phyloP scores from a whole-genome alignment of 306 rosid species.

The Vigna trinervia region DNA sequence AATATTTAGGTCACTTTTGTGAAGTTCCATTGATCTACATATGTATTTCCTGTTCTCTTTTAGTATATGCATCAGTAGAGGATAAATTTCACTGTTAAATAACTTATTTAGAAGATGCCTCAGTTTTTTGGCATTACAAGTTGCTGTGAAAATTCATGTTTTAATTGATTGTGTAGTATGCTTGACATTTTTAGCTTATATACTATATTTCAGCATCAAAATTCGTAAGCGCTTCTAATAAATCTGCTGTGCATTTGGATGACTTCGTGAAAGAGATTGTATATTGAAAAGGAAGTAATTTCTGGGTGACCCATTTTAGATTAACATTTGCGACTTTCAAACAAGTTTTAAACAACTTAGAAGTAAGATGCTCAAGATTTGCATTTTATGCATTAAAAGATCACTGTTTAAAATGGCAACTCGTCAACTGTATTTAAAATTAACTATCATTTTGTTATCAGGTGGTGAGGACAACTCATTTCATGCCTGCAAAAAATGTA shows the following conservation, averaged over 20 bases:
- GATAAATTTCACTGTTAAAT: neutral
- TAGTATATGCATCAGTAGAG: conserved; percentile 31
- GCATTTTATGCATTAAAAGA: neutral
- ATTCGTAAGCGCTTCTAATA: neutral
- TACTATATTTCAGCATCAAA: conserved; percentile 24
- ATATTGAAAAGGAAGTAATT: conserved; percentile 18
- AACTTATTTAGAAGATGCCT: neutral
- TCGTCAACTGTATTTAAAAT: conserved; percentile 14
- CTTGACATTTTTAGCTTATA: conserved; percentile 13
- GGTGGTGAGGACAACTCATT: conserved; percentile 20
- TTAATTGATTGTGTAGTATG: neutral
- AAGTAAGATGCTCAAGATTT: neutral
- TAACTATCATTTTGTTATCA: conserved; percentile 16
- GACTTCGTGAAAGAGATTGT: conserved; percentile 21
- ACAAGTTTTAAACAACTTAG: neutral
- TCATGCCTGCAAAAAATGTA: neutral
- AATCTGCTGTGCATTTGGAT: conserved; percentile 27
- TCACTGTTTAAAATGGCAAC: neutral
- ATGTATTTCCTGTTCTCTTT: neutral
- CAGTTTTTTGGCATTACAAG: neutral
- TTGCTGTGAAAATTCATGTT: conserved; percentile 8
- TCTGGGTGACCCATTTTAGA: neutral
- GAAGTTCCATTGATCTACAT: conserved; percentile 3
- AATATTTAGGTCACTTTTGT: neutral
- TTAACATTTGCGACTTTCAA: neutral